Conservation (phyloP, 495 filamentous ascomycete species). For the Haplographium delicatum region DNA sequence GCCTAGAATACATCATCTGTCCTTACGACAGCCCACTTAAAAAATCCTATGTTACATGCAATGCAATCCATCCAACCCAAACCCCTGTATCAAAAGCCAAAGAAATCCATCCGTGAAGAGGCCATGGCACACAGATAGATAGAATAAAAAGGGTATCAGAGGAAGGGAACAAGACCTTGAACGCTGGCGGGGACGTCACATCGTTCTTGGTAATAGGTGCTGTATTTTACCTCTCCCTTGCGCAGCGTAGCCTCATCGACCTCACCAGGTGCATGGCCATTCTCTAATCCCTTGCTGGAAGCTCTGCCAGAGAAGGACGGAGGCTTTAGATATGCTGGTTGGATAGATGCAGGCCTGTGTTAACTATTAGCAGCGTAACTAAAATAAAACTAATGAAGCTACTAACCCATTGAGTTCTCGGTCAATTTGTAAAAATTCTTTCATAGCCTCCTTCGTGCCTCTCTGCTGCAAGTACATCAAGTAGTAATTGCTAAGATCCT, state of each 20-base stretch:
- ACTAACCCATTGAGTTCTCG: conserved; percentile 78
- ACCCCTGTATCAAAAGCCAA: background rate
- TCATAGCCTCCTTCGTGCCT: conserved; percentile 76
- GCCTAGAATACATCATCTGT: background rate
- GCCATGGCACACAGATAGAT: background rate
- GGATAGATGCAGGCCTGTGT: conserved; percentile 46
- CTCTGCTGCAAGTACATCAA: conserved; percentile 80
- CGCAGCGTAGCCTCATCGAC: conserved; percentile 58
- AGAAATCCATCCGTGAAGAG: background rate
- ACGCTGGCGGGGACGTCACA: conserved; percentile 33
- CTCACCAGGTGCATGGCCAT: conserved; percentile 50
- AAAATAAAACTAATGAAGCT: background rate
- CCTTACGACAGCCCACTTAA: too few relatives aligned
- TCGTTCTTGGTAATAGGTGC: conserved; percentile 60
- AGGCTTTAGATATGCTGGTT: conserved; percentile 26
- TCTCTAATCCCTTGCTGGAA: conserved; percentile 45
- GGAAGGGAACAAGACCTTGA: conserved; percentile 19
- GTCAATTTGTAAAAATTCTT: conserved; percentile 81
- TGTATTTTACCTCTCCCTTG: conserved; percentile 59
- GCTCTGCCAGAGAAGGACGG: background rate
- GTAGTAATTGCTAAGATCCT: conserved; percentile 74
- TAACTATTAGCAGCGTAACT: conserved; percentile 11
- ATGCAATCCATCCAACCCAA: conserved; percentile 1
- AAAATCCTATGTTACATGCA: conserved; percentile 14
- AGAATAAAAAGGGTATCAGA: conserved; percentile 3